These are phyloP conservation scores for Hirschioporus abietinus DNA, from an alignment of 768 basidiomycete genomes.

Conservation along the genomic window DNA sequence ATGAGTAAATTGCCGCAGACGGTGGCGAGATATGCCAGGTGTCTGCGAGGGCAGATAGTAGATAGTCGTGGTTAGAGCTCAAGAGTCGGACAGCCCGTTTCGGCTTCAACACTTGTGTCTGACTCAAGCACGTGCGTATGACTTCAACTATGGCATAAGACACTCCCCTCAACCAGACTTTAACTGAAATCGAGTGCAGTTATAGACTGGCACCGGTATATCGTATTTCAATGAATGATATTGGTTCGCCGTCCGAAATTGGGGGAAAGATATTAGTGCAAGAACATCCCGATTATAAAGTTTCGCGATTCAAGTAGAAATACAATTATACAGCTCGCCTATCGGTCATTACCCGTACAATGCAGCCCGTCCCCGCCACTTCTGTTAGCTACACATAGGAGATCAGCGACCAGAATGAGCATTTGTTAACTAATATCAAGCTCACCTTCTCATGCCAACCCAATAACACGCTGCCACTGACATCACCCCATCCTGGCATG, in stretches of 20 bases:
- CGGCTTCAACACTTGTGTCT: background rate
- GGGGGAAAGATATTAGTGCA: too few species aligned
- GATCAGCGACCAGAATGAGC: slow-evolving; percentile 1
- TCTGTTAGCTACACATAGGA: slow-evolving; percentile 68
- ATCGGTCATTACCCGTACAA: slow-evolving; percentile 82
- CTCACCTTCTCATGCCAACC: slow-evolving; percentile 97
- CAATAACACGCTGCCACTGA: slow-evolving; percentile 62
- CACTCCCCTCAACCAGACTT: too few species aligned
- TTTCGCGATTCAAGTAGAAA: too few species aligned
- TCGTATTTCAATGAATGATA: too few species aligned
- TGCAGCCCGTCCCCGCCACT: slow-evolving; percentile 90
- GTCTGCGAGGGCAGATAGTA: background rate
- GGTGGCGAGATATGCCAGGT: background rate
- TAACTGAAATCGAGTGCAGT: too few species aligned
- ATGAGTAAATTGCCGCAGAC: background rate
- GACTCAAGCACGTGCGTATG: background rate
- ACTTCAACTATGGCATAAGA: too few species aligned
- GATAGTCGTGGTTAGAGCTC: background rate
- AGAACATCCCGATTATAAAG: too few species aligned
- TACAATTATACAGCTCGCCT: slow-evolving; percentile 43
- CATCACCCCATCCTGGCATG: slow-evolving; percentile 51
- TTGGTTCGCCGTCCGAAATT: too few species aligned
- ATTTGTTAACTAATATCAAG: slow-evolving; percentile 7
- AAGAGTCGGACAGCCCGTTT: background rate
- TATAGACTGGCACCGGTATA: background rate